Percentiles rank a stretch among this genome's conserved stretches.
Evolutionary conservation across 768 basidiomycete species (phyloP).

Genomic region (Kwoniella botswanensis): DNA sequence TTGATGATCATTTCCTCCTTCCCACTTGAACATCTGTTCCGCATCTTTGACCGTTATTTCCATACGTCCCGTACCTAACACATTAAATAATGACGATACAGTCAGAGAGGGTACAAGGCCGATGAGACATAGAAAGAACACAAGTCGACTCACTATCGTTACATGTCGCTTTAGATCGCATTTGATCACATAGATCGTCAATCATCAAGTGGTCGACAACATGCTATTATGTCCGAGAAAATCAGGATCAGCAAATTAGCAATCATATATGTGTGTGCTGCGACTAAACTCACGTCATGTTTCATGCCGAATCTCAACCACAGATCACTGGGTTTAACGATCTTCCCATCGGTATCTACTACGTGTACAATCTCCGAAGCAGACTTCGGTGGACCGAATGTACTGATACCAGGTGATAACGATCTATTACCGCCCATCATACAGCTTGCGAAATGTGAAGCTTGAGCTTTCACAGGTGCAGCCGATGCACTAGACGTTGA

Average conservation of each 20-base stretch:
- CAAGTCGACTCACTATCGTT: constrained; percentile 45
- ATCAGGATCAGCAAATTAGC: no score
- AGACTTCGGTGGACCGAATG: constrained; percentile 22
- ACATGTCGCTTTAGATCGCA: constrained; percentile 51
- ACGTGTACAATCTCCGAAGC: constrained; percentile 36
- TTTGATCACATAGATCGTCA: constrained; percentile 56
- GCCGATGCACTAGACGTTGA: background rate
- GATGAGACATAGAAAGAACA: background rate
- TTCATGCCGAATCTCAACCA: constrained; percentile 45
- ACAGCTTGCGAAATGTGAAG: no score
- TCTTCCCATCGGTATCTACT: constrained; percentile 38
- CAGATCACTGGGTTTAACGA: constrained; percentile 45
- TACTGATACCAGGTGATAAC: constrained; percentile 21
- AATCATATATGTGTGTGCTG: no score
- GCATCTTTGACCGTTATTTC: constrained; percentile 18
- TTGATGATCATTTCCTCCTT: constrained; percentile 3
- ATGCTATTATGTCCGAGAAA: background rate
- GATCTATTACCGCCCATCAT: background rate
- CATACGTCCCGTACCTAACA: constrained; percentile 1
- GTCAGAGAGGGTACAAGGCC: background rate
- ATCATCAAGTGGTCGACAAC: constrained; percentile 46
- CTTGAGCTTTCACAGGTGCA: no score
- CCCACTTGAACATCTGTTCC: constrained; percentile 15
- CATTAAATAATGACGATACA: background rate
- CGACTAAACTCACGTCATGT: constrained; percentile 10